Base-by-base conservation (phyloP, 805 yeast genomes). In the Wickerhamiella domercqiae region DNA sequence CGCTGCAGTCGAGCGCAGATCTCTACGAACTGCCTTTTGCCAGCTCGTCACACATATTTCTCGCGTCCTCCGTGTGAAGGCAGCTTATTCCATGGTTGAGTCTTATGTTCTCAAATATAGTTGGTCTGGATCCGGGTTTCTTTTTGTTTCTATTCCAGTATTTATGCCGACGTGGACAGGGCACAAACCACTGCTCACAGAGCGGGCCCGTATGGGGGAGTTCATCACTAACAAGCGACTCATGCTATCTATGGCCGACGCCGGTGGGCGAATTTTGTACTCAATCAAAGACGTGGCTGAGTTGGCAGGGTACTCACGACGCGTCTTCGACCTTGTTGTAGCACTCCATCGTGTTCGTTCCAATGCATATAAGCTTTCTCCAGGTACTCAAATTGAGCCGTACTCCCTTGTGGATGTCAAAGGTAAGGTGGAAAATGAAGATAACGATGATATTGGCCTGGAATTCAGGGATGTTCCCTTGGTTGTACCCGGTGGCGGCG, bases 111-210 rank as follows among this genome's bases (percentile, higher is more conserved):
- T 86, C 56, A 86, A 84, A 59, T 83, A 81, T 53, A 73, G 87
- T 9, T 86, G 96, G 96, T 83, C 94, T 3, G 94, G 93, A 0
- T 69, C 86, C 60, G 95, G 96, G n/a, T 84, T 83, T 54, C 58
- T 84, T 17, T 84, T 82, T 60, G 81, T 94, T 0, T 78, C 94
- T 1, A 68, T 86, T 44, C 97, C 97, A 2, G 86, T 86, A 14
- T 71, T 84, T 37, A 55, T 82, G 40, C 76, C 75, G 15, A 56
- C 66, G 3, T 46, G 67, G 42, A 54, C 48, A 11, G 68, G 60
- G 14, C 37, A 35, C 5, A 21, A 34, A 31, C 41, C 36, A 16
- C 40, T 37, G 44, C 19, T 9, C n/a, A 13, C 31, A 7, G 55
- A 52, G 48, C 53, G 61, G 7, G 61, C 61, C 42, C 50, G 75